These are phyloP conservation scores for Flaveria robusta DNA, from an alignment of 129 eudicot genomes.

Conservation along the genomic window DNA sequence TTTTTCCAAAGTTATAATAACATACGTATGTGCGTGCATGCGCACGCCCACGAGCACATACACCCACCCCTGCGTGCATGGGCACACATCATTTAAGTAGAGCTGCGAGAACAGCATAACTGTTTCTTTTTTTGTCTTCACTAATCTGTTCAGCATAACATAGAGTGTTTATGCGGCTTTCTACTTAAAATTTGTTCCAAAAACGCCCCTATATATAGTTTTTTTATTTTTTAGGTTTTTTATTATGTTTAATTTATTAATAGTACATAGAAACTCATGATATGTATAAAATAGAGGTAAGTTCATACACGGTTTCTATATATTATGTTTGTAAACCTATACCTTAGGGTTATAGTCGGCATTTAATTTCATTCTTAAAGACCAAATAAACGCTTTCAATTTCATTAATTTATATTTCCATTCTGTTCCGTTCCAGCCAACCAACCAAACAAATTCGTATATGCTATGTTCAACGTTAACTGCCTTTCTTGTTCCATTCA, in stretches of 20 bases:
- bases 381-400: neutral
- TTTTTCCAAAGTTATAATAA: neutral
- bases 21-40: too few relatives aligned
- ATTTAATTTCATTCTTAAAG: neutral
- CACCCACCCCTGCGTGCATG: too few relatives aligned
- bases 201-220: neutral
- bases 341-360: neutral
- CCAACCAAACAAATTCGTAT: neutral
- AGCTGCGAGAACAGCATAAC: too few relatives aligned
- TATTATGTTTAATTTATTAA: neutral
- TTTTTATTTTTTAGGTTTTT: neutral
- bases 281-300: neutral
- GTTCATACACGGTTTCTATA: neutral
- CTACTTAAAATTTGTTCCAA: neutral
- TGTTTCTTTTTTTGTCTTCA: neutral
- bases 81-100: neutral
- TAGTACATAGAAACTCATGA: neutral
- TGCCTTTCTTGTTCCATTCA: slow-evolving; percentile 18
- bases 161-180: neutral
- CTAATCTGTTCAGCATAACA: neutral
- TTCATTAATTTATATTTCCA: neutral
- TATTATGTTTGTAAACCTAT: neutral
- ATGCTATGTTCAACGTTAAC: neutral
- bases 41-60: too few relatives aligned
- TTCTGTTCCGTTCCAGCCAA: neutral